Conservation (phyloP, 805 yeast species). For the Candida fluviatilis region DNA sequence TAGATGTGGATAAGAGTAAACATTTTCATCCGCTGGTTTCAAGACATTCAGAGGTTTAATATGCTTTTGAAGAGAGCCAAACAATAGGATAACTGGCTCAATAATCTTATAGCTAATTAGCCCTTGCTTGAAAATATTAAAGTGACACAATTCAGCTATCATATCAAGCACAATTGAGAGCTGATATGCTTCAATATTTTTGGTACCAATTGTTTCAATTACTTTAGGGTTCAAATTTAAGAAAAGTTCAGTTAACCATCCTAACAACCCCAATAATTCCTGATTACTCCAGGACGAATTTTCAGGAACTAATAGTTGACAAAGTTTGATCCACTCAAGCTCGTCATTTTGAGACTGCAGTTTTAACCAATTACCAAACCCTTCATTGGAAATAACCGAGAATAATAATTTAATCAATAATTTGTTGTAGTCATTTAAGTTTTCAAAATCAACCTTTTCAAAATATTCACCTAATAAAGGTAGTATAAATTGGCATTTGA, state of each 20-base stretch:
- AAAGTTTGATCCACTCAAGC: slow-evolving; percentile 16
- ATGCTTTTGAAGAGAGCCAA: slow-evolving; percentile 38
- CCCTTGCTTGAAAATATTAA: slow-evolving; percentile 36
- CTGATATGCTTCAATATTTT: slow-evolving; percentile 12
- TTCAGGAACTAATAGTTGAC: slow-evolving; percentile 35
- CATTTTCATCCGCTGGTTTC: slow-evolving; percentile 10
- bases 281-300: slow-evolving; percentile 39
- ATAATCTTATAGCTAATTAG: slow-evolving; percentile 38
- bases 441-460: slow-evolving; percentile 11
- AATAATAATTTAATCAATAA: slow-evolving; percentile 18
- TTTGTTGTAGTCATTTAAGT: slow-evolving; percentile 11
- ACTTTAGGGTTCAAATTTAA: slow-evolving; percentile 15
- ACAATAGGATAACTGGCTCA: slow-evolving; percentile 28
- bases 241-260: slow-evolving; percentile 37
- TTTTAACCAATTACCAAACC: slow-evolving; percentile 22
- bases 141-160: slow-evolving; percentile 38
- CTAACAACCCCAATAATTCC: slow-evolving; percentile 32
- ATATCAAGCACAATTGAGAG: no score
- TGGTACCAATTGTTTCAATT: slow-evolving; percentile 9
- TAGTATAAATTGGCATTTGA: slow-evolving; percentile 6
- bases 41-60: slow-evolving; percentile 32
- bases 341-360: not conserved
- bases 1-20: slow-evolving; percentile 51
- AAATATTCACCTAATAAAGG: slow-evolving; percentile 9
- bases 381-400: slow-evolving; percentile 25